These are phyloP conservation scores for Aspergillus amoenus DNA, from an alignment of 2,329 filamentous ascomycete species.

Conservation along the genomic window DNA sequence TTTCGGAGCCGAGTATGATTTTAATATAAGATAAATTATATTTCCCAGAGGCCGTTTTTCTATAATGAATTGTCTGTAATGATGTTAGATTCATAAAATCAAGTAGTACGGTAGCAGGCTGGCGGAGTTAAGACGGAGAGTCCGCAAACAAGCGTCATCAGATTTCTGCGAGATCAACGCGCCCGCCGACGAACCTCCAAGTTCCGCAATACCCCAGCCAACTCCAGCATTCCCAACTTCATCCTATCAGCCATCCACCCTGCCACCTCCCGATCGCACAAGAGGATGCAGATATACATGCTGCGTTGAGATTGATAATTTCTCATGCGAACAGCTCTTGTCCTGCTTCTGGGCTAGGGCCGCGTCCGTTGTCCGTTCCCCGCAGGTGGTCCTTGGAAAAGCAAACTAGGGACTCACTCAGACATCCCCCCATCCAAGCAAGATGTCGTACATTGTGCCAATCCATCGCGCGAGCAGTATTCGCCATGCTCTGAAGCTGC, in stretches of 20 bases:
- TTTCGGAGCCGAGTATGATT: neutral
- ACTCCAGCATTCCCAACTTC: neutral
- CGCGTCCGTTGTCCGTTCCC: constrained; percentile 5
- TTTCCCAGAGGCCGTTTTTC: neutral
- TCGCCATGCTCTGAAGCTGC: constrained; percentile 79
- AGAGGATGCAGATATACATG: neutral
- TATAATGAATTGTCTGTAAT: neutral
- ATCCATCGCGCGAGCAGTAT: constrained; percentile 92
- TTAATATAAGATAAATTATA: neutral
- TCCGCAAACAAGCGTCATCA: constrained; percentile 8
- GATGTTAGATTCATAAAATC: too few species aligned
- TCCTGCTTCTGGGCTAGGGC: constrained; percentile 1
- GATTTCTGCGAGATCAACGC: constrained; percentile 7
- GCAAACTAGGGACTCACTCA: neutral
- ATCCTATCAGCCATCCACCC: neutral
- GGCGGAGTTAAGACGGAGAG: constrained; percentile 1
- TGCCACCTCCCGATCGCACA: neutral
- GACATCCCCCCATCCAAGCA: constrained; percentile 1
- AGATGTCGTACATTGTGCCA: constrained; percentile 91
- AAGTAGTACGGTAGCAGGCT: neutral
- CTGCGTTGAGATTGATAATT: neutral
- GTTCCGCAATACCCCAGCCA: neutral
- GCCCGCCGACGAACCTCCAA: neutral
- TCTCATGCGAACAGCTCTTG: neutral
- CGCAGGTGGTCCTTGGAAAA: constrained; percentile 3